phyloP scores from a whole-genome alignment of 1,284 basidiomycete genomes.

The Macrocybe sp. region DNA sequence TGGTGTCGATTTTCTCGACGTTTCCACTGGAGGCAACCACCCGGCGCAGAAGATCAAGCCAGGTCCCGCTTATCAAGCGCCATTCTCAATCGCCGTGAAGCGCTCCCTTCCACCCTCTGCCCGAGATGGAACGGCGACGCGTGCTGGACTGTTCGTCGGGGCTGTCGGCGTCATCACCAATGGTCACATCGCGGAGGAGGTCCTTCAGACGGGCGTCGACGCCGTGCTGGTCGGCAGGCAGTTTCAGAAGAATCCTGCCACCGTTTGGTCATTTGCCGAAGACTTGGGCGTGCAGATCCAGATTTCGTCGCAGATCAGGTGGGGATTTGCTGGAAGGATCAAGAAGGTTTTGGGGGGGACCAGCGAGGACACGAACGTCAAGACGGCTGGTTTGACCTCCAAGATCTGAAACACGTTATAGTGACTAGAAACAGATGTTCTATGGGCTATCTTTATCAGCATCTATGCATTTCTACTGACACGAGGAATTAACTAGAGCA shows the following conservation, averaged over 20 bases:
- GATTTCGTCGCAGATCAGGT: conserved; percentile 15
- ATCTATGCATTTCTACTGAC: no score
- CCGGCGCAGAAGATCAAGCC: conserved; percentile 39
- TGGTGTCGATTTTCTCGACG: conserved; percentile 64
- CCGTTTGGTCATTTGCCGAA: conserved; percentile 37
- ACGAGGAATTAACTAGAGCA: no score
- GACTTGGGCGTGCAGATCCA: conserved; percentile 26
- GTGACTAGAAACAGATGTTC: no score
- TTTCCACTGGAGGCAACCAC: conserved; percentile 56
- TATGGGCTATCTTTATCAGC: no score
- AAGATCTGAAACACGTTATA: no score
- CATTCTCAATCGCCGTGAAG: conserved; percentile 16
- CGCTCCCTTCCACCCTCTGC: conserved; percentile 7
- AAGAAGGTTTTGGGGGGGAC: conserved; percentile 4
- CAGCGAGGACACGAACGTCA: no score
- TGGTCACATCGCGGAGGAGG: conserved; percentile 14
- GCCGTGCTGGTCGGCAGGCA: conserved; percentile 41
- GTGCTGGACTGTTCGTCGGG: conserved; percentile 12
- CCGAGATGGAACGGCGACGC: not conserved
- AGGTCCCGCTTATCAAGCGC: conserved; percentile 35
- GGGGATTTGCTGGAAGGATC: conserved; percentile 13
- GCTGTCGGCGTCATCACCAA: conserved; percentile 14
- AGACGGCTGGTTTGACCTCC: no score
- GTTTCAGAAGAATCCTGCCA: conserved; percentile 49
- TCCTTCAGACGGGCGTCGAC: conserved; percentile 29